A percentile compares a stretch with the other conserved stretches of the same genome.
phyloP scores from a whole-genome alignment of 2,329 filamentous ascomycete genomes.

The Beauveria rudraprayagi region DNA sequence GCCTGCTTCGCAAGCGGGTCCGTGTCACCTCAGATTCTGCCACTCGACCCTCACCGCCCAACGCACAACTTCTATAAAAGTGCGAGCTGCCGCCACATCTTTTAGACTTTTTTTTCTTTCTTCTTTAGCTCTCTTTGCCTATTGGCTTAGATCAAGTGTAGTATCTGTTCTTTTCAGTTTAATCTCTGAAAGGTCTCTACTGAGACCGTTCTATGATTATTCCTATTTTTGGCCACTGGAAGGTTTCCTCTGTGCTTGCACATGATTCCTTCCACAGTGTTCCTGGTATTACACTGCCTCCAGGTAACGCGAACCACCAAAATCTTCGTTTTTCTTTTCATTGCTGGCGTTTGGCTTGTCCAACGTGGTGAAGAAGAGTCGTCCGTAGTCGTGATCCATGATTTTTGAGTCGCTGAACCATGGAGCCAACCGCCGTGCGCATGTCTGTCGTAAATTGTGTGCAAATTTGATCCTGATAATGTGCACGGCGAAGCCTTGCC shows the following conservation, averaged over 20 bases:
- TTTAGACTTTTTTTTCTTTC: conserved; percentile 22
- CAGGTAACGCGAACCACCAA: conserved; percentile 32
- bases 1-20: background rate
- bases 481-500: background rate
- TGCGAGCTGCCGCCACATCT: conserved; percentile 14
- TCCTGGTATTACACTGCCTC: conserved; percentile 39
- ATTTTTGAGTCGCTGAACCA: too few species aligned
- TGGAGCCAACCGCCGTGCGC: too few species aligned
- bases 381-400: background rate
- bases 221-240: conserved; percentile 49
- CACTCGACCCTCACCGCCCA: conserved; percentile 15
- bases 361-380: conserved; percentile 31
- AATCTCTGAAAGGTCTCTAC: conserved; percentile 82
- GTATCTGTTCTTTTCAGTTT: conserved; percentile 97
- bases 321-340: conserved; percentile 24
- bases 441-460: background rate
- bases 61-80: conserved; percentile 20
- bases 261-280: conserved; percentile 33
- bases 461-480: background rate
- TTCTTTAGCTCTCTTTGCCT: conserved; percentile 39
- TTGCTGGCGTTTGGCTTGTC: conserved; percentile 30
- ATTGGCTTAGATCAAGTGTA: conserved; percentile 87
- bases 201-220: conserved; percentile 68
- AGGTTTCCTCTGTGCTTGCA: conserved; percentile 34
- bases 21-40: conserved; percentile 3